A percentile compares a stretch with the other conserved stretches of the same genome.
Conservation (phyloP, 2,329 filamentous ascomycete genomes). For the Bipolaris bicolor region DNA sequence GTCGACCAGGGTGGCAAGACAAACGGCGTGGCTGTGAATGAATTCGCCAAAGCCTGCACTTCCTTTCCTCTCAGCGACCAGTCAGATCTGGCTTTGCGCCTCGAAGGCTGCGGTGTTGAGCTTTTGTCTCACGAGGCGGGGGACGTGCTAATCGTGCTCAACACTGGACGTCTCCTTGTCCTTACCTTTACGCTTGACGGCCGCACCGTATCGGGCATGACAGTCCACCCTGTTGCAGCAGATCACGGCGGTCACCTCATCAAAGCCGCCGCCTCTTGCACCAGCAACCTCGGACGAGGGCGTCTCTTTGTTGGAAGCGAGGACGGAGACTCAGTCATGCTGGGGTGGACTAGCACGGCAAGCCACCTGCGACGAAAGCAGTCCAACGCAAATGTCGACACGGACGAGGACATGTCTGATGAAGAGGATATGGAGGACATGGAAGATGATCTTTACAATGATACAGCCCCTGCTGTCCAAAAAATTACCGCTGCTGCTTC, state of each 20-base stretch:
- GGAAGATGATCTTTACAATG: conserved; percentile 68
- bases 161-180: conserved; percentile 74
- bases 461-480: conserved; percentile 57
- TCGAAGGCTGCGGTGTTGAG: conserved; percentile 83
- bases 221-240: conserved; percentile 67
- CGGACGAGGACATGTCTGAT: conserved; percentile 52
- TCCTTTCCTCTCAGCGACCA: conserved; percentile 87
- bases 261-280: conserved; percentile 69
- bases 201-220: conserved; percentile 85
- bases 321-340: conserved; percentile 76
- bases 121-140: conserved; percentile 76
- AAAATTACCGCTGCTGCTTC: conserved; percentile 45
- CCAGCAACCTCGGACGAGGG: conserved; percentile 70
- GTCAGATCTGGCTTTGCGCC: conserved; percentile 74
- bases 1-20: conserved; percentile 94
- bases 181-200: conserved; percentile 88
- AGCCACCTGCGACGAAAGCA: conserved; percentile 65
- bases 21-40: conserved; percentile 90
- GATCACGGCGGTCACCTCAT: conserved; percentile 70
- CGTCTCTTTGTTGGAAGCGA: conserved; percentile 86
- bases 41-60: conserved; percentile 82
- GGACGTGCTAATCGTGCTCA: conserved; percentile 82
- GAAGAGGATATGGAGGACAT: conserved; percentile 65
- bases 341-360: conserved; percentile 76
- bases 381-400: conserved; percentile 65